Percentiles rank a stretch among this genome's conserved stretches.
Evolutionary conservation across 306 rosid genomes (phyloP).

Genomic region (Citrullus amarus): DNA sequence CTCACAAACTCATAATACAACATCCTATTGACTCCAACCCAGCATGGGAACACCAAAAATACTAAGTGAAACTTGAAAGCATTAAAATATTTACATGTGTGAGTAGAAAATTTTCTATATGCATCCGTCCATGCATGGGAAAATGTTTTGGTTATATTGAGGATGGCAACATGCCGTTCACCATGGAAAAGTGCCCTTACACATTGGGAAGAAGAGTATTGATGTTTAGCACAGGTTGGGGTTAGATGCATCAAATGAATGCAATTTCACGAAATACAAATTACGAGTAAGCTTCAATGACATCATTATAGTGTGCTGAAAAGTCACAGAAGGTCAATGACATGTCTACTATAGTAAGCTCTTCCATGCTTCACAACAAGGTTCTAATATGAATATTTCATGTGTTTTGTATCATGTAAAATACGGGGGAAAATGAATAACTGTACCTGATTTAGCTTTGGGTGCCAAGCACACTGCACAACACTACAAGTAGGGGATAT

Average conservation of each 20-base stretch:
- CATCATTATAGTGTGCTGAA: background rate
- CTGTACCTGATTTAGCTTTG: slow-evolving; percentile 82
- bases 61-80: background rate
- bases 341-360: background rate
- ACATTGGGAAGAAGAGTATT: background rate
- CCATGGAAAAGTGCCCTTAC: background rate
- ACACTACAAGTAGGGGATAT: slow-evolving; percentile 79
- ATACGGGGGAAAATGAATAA: background rate
- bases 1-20: background rate
- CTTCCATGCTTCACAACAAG: background rate
- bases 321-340: background rate
- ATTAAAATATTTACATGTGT: background rate
- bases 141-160: background rate
- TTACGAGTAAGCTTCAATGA: background rate
- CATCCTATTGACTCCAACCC: background rate
- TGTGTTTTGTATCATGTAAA: background rate
- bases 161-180: background rate
- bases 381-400: background rate
- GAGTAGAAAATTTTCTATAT: background rate
- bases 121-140: background rate
- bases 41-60: background rate
- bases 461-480: slow-evolving; percentile 89
- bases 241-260: background rate
- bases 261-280: background rate
- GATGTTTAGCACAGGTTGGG: background rate